Conservation (phyloP, 345 rosid genomes). For the Eucalyptus tenuipes region DNA sequence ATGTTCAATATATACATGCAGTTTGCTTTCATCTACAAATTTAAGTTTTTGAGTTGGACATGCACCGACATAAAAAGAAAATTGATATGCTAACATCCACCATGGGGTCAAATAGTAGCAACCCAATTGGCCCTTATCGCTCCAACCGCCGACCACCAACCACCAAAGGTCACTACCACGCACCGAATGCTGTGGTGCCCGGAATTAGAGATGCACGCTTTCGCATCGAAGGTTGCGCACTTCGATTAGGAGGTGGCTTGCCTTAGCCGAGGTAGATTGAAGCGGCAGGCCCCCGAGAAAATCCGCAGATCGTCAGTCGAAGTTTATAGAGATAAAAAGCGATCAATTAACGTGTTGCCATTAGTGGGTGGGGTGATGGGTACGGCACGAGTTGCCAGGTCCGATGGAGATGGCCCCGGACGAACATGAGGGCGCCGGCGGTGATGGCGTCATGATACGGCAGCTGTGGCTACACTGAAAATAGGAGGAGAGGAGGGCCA, state of each 20-base stretch:
- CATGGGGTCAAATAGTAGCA: background rate
- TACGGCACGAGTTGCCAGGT: background rate
- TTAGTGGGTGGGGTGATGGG: background rate
- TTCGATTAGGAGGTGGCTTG: background rate
- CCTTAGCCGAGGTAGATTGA: background rate
- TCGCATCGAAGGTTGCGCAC: background rate
- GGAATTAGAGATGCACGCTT: background rate
- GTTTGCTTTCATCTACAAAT: background rate
- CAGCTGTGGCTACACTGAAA: background rate
- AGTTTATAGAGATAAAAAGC: background rate
- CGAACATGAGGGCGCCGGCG: background rate
- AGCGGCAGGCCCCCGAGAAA: background rate
- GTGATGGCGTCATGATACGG: background rate
- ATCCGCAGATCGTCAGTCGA: background rate
- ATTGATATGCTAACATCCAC: background rate
- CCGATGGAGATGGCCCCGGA: background rate
- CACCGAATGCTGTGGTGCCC: background rate
- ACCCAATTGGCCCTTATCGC: background rate
- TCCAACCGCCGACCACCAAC: background rate
- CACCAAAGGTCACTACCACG: background rate
- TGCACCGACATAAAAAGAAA: accelerated
- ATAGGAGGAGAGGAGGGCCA: background rate
- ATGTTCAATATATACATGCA: accelerated
- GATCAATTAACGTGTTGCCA: background rate
- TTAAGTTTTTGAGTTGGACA: background rate